phyloP scores from a whole-genome alignment of 2,329 filamentous ascomycete species.

The Aspergillus sp. region DNA sequence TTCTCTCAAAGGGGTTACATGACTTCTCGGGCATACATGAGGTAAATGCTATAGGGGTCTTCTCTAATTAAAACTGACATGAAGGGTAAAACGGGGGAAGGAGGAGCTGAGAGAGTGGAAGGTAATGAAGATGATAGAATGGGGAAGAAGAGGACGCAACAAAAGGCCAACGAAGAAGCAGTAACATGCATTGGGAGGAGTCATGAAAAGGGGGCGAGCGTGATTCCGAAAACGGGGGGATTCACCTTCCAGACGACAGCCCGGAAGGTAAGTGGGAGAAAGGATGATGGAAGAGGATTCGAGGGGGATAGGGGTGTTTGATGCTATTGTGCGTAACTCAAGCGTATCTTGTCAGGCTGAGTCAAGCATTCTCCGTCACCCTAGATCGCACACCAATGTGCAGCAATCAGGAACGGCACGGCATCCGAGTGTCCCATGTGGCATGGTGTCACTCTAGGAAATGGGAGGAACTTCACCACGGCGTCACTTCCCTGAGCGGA shows the following conservation, averaged over 20 bases:
- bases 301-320: constrained; percentile 1
- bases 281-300: neutral
- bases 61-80: constrained; percentile 38
- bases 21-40: constrained; percentile 43
- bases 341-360: neutral
- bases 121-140: constrained; percentile 5
- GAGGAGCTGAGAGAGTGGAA: neutral
- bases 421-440: constrained; percentile 12
- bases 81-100: constrained; percentile 11
- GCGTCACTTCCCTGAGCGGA: constrained; percentile 18
- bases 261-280: constrained; percentile 1
- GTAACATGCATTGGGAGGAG: constrained; percentile 17
- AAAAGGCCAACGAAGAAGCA: constrained; percentile 12
- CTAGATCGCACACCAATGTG: neutral
- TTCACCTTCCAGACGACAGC: neutral
- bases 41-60: constrained; percentile 32
- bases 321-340: constrained; percentile 1
- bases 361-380: neutral
- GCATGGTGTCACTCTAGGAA: constrained; percentile 5
- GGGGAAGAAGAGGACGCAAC: constrained; percentile 2
- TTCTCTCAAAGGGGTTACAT: constrained; percentile 38
- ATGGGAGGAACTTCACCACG: constrained; percentile 13
- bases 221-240: constrained; percentile 21
- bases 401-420: constrained; percentile 7
- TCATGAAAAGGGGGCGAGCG: constrained; percentile 15